Evolutionary conservation across 179 eudicot species (phyloP).

Genomic region (Amaranthus tricolor): DNA sequence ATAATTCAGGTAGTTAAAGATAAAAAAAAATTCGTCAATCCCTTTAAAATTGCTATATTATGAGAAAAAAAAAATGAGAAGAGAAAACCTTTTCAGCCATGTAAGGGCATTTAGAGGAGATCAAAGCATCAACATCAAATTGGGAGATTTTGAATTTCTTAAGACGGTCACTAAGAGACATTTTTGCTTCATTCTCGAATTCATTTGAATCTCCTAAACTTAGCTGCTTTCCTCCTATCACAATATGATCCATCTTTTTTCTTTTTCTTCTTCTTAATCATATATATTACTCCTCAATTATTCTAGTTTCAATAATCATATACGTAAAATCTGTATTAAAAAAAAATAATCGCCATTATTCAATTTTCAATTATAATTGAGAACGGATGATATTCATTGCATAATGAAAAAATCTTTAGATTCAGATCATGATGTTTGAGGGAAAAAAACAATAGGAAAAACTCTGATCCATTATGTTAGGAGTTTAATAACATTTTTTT

Average conservation of each 20-base stretch:
- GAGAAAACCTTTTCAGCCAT: conserved; percentile 74
- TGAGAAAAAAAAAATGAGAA: background rate
- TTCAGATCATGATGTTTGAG: background rate
- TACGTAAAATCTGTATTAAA: too few species aligned
- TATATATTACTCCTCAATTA: too few species aligned
- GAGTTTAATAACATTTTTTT: too few species aligned
- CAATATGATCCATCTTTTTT: conserved; percentile 37
- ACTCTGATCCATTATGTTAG: conserved; percentile 18
- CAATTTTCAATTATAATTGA: background rate
- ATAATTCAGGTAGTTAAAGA: background rate
- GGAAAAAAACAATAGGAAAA: background rate
- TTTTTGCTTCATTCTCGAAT: conserved; percentile 51
- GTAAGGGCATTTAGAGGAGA: conserved; percentile 55
- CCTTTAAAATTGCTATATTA: background rate
- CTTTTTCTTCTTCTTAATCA: background rate
- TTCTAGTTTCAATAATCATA: too few species aligned
- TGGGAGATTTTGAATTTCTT: conserved; percentile 66
- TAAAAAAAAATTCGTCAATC: background rate
- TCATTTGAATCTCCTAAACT: conserved; percentile 46
- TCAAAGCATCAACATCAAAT: conserved; percentile 67
- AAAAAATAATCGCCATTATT: too few species aligned
- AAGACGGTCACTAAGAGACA: conserved; percentile 65
- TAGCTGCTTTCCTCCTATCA: conserved; percentile 22
- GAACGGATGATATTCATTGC: background rate
- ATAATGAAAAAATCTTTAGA: background rate